These are phyloP conservation scores for Lasiosphaeria ovina DNA, from an alignment of 495 filamentous ascomycete species.

Conservation along the genomic window DNA sequence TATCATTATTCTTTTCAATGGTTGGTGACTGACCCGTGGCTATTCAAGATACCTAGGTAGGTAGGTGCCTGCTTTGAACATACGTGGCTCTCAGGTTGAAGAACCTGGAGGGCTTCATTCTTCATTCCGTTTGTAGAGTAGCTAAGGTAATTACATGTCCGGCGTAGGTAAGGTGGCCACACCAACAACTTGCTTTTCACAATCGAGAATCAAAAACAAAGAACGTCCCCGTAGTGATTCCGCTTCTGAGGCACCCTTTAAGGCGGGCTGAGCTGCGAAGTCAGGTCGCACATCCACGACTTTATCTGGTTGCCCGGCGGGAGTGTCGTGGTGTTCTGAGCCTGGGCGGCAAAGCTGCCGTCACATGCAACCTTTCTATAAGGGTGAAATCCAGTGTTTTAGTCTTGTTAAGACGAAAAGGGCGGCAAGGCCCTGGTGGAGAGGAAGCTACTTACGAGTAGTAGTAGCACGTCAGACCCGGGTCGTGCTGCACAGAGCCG, in stretches of 20 bases:
- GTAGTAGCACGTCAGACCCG: conserved; percentile 2
- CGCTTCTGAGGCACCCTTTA: background rate
- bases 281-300: conserved; percentile 8
- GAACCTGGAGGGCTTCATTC: too few relatives aligned
- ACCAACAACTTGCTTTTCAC: too few relatives aligned
- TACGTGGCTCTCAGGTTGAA: too few relatives aligned
- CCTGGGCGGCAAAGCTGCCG: conserved; percentile 1
- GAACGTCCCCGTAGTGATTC: background rate
- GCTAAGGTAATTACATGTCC: too few relatives aligned
- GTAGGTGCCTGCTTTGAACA: too few relatives aligned
- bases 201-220: too few relatives aligned
- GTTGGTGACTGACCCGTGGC: too few relatives aligned
- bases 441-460: background rate
- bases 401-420: background rate
- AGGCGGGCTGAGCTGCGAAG: background rate
- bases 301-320: background rate
- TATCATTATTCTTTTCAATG: too few relatives aligned
- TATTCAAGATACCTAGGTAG: too few relatives aligned
- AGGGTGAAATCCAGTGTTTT: background rate
- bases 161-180: too few relatives aligned
- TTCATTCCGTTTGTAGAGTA: too few relatives aligned
- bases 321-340: conserved; percentile 1
- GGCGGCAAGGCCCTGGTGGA: background rate
- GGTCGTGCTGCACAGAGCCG: background rate
- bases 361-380: background rate